Conservation (phyloP, 257 asterid species). For the Handroanthus guayacan region DNA sequence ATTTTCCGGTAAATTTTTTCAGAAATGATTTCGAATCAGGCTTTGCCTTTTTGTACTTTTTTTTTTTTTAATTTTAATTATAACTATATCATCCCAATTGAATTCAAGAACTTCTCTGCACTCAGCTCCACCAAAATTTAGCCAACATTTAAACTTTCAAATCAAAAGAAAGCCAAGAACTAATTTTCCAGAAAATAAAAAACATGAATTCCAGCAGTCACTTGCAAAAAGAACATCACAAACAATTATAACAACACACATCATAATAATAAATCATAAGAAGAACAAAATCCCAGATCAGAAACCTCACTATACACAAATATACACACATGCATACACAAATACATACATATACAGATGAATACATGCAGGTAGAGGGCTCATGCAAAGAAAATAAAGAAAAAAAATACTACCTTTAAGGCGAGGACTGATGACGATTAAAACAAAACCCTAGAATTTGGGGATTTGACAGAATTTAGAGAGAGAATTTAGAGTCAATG, state of each 20-base stretch:
- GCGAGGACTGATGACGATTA: conserved; percentile 27
- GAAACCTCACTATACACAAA: conserved; percentile 10
- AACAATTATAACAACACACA: not conserved
- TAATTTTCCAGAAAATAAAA: not conserved
- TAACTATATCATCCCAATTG: conserved; percentile 19
- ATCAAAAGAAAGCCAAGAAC: conserved; percentile 7
- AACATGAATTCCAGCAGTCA: not conserved
- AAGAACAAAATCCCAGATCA: conserved; percentile 35
- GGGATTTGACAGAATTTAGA: conserved; percentile 24
- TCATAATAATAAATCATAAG: not conserved
- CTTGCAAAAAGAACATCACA: not conserved
- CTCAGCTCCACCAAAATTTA: conserved; percentile 9
- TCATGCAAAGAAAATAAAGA: conserved; percentile 28
- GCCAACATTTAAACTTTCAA: conserved; percentile 16
- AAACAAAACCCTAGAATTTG: conserved; percentile 42
- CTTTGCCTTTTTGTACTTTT: not conserved
- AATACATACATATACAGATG: conserved; percentile 16
- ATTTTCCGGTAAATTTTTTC: conserved; percentile 1
- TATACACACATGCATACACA: conserved; percentile 32
- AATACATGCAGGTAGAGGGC: conserved; percentile 30
- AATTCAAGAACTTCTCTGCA: not conserved
- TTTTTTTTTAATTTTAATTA: not conserved
- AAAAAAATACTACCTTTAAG: conserved; percentile 33
- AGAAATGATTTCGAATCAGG: conserved; percentile 19
- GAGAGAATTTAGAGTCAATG: conserved; percentile 36